Conservation (phyloP, 2,329 filamentous ascomycete species). For the Penicillium digitatum region DNA sequence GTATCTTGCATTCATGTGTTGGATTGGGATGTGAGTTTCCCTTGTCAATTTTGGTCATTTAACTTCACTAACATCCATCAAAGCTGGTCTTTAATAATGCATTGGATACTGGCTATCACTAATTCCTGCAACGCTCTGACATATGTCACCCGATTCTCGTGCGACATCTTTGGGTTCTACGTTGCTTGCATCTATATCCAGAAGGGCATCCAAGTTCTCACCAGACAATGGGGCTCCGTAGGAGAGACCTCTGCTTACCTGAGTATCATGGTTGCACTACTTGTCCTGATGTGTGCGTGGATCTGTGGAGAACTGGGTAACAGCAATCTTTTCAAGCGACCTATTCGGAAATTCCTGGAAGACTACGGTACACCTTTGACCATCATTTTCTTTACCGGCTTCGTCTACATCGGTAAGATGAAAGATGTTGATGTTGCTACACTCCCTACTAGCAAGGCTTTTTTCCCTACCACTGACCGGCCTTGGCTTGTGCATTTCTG, state of each 20-base stretch:
- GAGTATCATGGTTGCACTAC: slow-evolving; percentile 68
- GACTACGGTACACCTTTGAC: slow-evolving; percentile 84
- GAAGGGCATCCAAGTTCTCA: slow-evolving; percentile 82
- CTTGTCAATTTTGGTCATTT: background rate
- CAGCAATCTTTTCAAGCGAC: slow-evolving; percentile 68
- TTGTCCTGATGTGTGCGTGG: slow-evolving; percentile 75
- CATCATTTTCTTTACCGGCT: slow-evolving; percentile 83
- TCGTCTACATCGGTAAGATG: slow-evolving; percentile 83
- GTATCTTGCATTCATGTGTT: slow-evolving; percentile 86
- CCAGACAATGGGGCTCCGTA: slow-evolving; percentile 62
- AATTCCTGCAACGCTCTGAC: slow-evolving; percentile 86
- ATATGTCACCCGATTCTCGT: slow-evolving; percentile 86
- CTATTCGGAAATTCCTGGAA: slow-evolving; percentile 75
- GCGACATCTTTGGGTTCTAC: slow-evolving; percentile 92
- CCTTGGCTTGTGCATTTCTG: slow-evolving; percentile 79
- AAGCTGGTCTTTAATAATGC: slow-evolving; percentile 78
- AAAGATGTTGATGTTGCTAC: slow-evolving; percentile 62
- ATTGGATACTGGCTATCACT: slow-evolving; percentile 76
- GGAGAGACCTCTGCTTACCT: slow-evolving; percentile 67
- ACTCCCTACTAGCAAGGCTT: slow-evolving; percentile 71
- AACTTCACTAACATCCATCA: slow-evolving; percentile 13
- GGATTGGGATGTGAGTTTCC: slow-evolving; percentile 69
- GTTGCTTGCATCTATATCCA: slow-evolving; percentile 89
- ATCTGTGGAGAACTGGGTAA: slow-evolving; percentile 67
- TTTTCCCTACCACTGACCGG: slow-evolving; percentile 70